Base-by-base conservation (phyloP, 2,329 filamentous ascomycete species). In the Penicillium sp. region DNA sequence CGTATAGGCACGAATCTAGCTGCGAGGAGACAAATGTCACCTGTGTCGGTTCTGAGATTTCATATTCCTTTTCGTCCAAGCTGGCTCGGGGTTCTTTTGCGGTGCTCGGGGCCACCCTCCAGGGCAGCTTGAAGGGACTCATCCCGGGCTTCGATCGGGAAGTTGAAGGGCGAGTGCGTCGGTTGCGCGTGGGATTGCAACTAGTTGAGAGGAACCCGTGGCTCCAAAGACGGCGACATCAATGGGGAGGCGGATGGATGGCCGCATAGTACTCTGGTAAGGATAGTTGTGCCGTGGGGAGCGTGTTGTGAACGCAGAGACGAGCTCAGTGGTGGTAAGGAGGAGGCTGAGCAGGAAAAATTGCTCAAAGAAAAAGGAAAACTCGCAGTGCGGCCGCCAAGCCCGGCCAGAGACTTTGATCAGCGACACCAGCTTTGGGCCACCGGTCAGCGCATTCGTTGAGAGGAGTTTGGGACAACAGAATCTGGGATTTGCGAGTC, bases 21-120 rank as follows among this genome's bases (percentile, higher is more conserved):
- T 92, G 91, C 1, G 93, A 96, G 0, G 92, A 96, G 78, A 97
- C 97, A 80, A 97, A 96, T 67, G 91, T 93, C 81, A 95, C 96
- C 6, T 93, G 87, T 71, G 93, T 93, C 45, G 86, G 83, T 90
- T 57, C 50, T 13, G 45, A 21, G 8, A 45, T 45, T 11, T 15
- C 15, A 26, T 19, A 13, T 2, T 62, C 60, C 44, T 62, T 58
- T 13, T 51, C 50, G 17, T 52, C 51, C 15, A 45, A 7, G 11
- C 11, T 23, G 2, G 26, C 41, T 31, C 38, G 23, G 13, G 44
- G 44, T 5, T 49, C 49, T 41, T 55, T 49, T 4, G 45, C 51
- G 45, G 26, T 44, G 7, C 30, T 53, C 19, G 44, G 26, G 47
- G 29, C 44, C 44, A 50, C 48, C 45, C 17, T 46, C 47, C 50